Evolutionary conservation across 352 stramenopile species (phyloP), one percentile per base, ranked within the genome.

Genomic region (Thalassiosira pacifica): DNA sequence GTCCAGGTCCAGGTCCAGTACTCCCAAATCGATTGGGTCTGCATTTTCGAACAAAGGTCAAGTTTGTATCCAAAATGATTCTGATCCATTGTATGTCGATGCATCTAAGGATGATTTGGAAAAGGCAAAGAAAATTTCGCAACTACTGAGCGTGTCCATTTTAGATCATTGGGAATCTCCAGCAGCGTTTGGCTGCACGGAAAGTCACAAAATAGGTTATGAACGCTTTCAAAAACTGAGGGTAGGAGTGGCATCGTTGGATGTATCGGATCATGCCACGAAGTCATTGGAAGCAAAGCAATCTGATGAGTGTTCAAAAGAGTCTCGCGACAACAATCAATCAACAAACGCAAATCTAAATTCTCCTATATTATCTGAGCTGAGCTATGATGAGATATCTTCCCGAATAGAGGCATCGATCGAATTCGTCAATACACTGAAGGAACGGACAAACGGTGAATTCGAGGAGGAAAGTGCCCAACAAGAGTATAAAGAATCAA

Each of bases 91-190:
- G 6, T 85, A 78, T 42, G 42, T 82, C 24, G 55, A 82, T 70
- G 24, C 64, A 53, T 72, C 79, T 0, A 22, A 29, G 6, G 40
- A 81, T 19, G 79, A 86, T 66, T 26, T 77, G 0, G 42, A 81
- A 0, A 61, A 32, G 37, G 29, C 57, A 16, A 66, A 37, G 26
- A 77, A 61, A 67, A 66, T 86, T 57, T 76, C 79, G 26, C 52
- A 53, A 48, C 32, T 80, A 16, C 18, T 86, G 31, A 82, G 70
- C 19, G n/a, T 86, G 9, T 27, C 31, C 26, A 42, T 86, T 61
- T 52, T 65, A 11, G 79, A 81, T 52, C 37, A 77, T 69, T 86
- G 70, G 79, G 79, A 82, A 37, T 66, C 64, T 64, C 52, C 45
- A 19, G 52, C 26, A 63, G 53, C 59, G 34, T 53, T 57, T 42